Percentiles rank a stretch among this genome's conserved stretches.
Evolutionary conservation across 2,329 filamentous ascomycete genomes (phyloP).

Genomic region (Fusarium palustre): DNA sequence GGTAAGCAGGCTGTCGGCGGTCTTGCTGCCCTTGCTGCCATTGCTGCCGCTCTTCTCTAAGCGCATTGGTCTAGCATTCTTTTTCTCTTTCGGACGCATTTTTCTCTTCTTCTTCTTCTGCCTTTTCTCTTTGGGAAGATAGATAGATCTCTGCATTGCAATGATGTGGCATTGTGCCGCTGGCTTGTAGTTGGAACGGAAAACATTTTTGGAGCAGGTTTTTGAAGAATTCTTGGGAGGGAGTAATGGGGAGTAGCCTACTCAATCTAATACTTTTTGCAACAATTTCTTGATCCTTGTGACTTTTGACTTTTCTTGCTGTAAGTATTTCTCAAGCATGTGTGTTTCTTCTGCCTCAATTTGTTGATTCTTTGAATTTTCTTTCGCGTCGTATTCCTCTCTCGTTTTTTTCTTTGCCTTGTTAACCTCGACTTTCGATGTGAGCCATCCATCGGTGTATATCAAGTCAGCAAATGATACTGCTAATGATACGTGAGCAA

Average conservation of each 20-base stretch:
- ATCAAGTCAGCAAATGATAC: too few species aligned
- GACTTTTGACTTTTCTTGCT: not conserved
- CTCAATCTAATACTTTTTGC: not conserved
- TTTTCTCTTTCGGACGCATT: not conserved
- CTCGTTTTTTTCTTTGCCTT: too few species aligned
- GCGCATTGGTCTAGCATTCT: not conserved
- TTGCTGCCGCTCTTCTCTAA: conserved; percentile 38
- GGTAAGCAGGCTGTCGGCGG: conserved; percentile 40
- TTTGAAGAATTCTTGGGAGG: not conserved
- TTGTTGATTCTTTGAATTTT: too few species aligned
- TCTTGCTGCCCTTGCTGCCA: conserved; percentile 35
- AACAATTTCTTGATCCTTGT: not conserved
- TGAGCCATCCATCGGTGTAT: too few species aligned
- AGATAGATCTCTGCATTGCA: conserved; percentile 5
- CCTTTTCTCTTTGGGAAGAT: conserved; percentile 20
- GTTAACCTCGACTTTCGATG: too few species aligned
- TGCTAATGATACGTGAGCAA: too few species aligned
- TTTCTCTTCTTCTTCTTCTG: conserved; percentile 18
- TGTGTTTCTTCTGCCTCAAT: too few species aligned
- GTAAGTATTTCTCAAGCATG: too few species aligned
- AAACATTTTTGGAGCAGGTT: not conserved
- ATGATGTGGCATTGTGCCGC: conserved; percentile 20
- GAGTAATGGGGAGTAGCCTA: not conserved
- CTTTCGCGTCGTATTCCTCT: too few species aligned
- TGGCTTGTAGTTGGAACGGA: conserved; percentile 30